These are phyloP conservation scores for Beverwykella pulmonaria DNA, from an alignment of 495 filamentous ascomycete species.

Conservation along the genomic window DNA sequence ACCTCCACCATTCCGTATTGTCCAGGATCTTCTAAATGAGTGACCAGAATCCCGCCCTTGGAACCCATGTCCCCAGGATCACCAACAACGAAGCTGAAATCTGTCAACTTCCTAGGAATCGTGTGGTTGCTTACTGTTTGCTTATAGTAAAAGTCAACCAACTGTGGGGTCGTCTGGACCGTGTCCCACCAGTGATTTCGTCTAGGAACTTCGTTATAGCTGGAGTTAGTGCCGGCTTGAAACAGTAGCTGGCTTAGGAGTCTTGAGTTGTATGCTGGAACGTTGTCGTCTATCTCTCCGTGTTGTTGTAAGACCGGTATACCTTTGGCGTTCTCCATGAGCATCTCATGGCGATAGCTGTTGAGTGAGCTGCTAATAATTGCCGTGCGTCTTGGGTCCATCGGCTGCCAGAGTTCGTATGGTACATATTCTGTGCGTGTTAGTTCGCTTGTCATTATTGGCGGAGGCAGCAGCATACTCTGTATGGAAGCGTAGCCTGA, in stretches of 20 bases:
- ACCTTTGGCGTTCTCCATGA: slow-evolving; percentile 55
- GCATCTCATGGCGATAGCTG: slow-evolving; percentile 59
- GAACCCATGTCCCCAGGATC: slow-evolving; percentile 56
- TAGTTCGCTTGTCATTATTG: neutral
- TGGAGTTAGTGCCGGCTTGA: slow-evolving; percentile 47
- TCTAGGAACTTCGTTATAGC: slow-evolving; percentile 56
- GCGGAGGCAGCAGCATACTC: slow-evolving; percentile 43
- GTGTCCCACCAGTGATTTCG: slow-evolving; percentile 59
- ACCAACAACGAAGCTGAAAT: slow-evolving; percentile 54
- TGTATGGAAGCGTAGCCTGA: slow-evolving; percentile 64
- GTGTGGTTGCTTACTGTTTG: slow-evolving; percentile 32
- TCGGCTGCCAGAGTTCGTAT: slow-evolving; percentile 58
- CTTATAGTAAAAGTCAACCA: slow-evolving; percentile 51
- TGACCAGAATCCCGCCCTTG: slow-evolving; percentile 54
- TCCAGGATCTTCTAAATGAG: slow-evolving; percentile 53
- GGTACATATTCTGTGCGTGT: slow-evolving; percentile 58
- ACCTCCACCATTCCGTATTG: slow-evolving; percentile 43
- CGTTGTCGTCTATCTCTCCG: slow-evolving; percentile 60
- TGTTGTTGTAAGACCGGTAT: slow-evolving; percentile 63
- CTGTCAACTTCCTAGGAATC: slow-evolving; percentile 25
- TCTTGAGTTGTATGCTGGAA: slow-evolving; percentile 61
- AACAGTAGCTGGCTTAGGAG: slow-evolving; percentile 54
- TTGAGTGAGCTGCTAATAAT: slow-evolving; percentile 53
- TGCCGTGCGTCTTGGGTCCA: slow-evolving; percentile 52
- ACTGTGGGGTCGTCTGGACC: slow-evolving; percentile 45